Evolutionary conservation across 1,284 basidiomycete species (phyloP).

Genomic region (Gyrodon tennesseensis): DNA sequence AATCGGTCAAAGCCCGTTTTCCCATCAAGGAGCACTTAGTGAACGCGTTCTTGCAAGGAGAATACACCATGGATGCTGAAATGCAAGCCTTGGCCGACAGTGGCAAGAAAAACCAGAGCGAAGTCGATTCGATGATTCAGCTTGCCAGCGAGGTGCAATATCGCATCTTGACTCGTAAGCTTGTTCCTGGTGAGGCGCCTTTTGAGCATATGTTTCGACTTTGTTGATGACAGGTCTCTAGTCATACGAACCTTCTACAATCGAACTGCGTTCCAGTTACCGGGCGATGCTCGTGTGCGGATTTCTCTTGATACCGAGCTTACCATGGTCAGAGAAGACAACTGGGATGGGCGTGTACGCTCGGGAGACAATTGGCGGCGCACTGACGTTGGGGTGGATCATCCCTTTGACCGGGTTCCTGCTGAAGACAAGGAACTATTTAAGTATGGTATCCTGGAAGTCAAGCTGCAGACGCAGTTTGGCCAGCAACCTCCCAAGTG

Average conservation of each 20-base stretch:
- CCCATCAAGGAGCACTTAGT: conserved; percentile 95
- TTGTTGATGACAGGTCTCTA: conserved; percentile 35
- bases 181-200: conserved; percentile 69
- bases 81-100: conserved; percentile 87
- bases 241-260: conserved; percentile 99
- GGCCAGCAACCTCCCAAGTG: conserved; percentile 97
- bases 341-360: conserved; percentile 86
- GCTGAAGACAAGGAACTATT: conserved; percentile 89
- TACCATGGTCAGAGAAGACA: conserved; percentile 92
- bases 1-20: conserved; percentile 98
- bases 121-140: conserved; percentile 95
- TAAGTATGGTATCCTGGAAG: conserved; percentile 94
- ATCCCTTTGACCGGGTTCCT: conserved; percentile 81
- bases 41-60: conserved; percentile 87
- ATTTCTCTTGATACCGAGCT: conserved; percentile 98
- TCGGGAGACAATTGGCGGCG: conserved; percentile 92
- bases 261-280: conserved; percentile 97
- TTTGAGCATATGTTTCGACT: neutral
- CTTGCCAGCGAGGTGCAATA: conserved; percentile 97
- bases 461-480: conserved; percentile 96
- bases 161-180: conserved; percentile 78
- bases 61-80: conserved; percentile 93
- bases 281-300: conserved; percentile 95
- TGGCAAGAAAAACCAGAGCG: conserved; percentile 93
- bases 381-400: conserved; percentile 91